Evolutionary conservation across 805 yeast genomes (phyloP).

Genomic region (Brettanomyces custersianus): DNA sequence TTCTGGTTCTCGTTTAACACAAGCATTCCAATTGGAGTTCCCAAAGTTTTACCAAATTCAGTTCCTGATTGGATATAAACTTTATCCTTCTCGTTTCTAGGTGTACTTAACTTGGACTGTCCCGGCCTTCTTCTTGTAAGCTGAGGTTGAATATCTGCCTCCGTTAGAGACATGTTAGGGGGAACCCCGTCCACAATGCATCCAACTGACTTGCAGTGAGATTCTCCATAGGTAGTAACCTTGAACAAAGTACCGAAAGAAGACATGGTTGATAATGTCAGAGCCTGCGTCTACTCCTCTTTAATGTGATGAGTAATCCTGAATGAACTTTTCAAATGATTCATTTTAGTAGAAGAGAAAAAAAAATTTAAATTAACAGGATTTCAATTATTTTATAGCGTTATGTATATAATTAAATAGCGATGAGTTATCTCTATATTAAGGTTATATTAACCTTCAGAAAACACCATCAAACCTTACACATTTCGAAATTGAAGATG

Average conservation of each 20-base stretch:
- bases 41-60: conserved; percentile 82
- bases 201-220: conserved; percentile 96
- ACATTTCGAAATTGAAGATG: neutral
- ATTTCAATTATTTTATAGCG: too few relatives aligned
- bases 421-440: neutral
- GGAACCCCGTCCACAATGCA: conserved; percentile 98
- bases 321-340: neutral
- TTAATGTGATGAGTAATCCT: neutral
- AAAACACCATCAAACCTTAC: conserved; percentile 1
- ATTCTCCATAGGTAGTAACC: conserved; percentile 96
- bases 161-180: conserved; percentile 81
- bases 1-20: conserved; percentile 93
- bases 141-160: conserved; percentile 90
- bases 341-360: neutral
- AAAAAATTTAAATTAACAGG: too few relatives aligned
- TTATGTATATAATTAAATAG: neutral
- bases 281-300: too few relatives aligned
- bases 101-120: conserved; percentile 85
- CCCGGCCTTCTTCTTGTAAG: conserved; percentile 97
- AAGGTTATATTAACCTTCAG: neutral
- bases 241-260: conserved; percentile 55
- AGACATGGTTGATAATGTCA: conserved; percentile 62
- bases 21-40: conserved; percentile 93
- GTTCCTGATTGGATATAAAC: conserved; percentile 94
- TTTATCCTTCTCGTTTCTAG: conserved; percentile 89